Base-by-base conservation (phyloP, 1,139 yeast species). In the Geotrichum candidum region DNA sequence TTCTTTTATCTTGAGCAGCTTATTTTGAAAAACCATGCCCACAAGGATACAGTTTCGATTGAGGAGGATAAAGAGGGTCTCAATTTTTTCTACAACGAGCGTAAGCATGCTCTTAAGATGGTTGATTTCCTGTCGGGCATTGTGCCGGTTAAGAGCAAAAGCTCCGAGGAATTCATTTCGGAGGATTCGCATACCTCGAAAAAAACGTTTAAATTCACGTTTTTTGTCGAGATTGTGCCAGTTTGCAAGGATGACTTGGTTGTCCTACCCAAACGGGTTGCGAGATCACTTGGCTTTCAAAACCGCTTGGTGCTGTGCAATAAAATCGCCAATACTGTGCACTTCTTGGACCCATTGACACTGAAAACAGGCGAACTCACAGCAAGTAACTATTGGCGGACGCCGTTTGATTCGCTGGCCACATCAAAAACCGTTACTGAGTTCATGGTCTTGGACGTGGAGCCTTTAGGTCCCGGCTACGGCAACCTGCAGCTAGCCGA, bases 191-290 rank as follows among this genome's bases (percentile, higher is more conserved):
- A 95, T 69, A 87, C 96, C 1, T 94, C 97, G 70, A 80, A 88
- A 25, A 85, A 96, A 51, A 83, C 86, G 60, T 94, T 89, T 78
- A 95, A 95, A 77, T 95, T 91, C 73, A 83, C 98, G 9, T 92
- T 81, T 72, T 90, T 97, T 23, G 88, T 92, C 57, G 99, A 95
- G 77, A 86, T 95, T 68, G 96, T 90, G 6, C 99, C 99, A 25
- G 86, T 95, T 58, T 94, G 99, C 82, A 88, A 95, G 75, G 99
- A 94, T 73, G 99, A 95, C 73, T 80, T 95, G 69, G 96, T 95
- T 50, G 91, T 94, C 52, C 80, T 95, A 67, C 99, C 99, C 38
- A 87, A 87, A 73, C 86, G 86, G 70, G 76, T 92, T 67, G 97
- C 99, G 2, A 84, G 85, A 67, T 83, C 90, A 25, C 75, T 90